Conservation (phyloP, 2,329 filamentous ascomycete species). For the Aspergillus glaucus region DNA sequence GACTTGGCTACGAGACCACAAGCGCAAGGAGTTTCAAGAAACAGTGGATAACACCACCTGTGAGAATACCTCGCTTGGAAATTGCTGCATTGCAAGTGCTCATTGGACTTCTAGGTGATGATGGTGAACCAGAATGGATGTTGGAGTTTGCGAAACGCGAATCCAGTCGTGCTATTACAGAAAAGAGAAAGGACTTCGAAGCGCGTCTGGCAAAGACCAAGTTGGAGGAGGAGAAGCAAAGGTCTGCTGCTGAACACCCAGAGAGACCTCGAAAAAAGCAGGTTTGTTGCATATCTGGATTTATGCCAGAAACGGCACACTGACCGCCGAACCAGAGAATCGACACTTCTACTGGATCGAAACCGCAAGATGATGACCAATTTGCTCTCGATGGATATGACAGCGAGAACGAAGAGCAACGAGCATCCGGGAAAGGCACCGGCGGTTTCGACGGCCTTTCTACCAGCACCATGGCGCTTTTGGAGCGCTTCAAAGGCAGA, state of each 20-base stretch:
- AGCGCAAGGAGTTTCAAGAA: conserved; percentile 55
- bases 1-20: conserved; percentile 84
- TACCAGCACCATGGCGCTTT: conserved; percentile 65
- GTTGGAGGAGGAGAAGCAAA: conserved; percentile 55
- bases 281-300: conserved; percentile 20
- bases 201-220: conserved; percentile 60
- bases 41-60: conserved; percentile 42
- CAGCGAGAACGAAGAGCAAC: conserved; percentile 51
- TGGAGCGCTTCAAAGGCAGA: conserved; percentile 58
- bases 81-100: background rate
- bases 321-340: conserved; percentile 19
- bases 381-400: conserved; percentile 73
- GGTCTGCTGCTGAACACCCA: conserved; percentile 45
- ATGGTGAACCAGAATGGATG: conserved; percentile 80
- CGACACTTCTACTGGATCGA: conserved; percentile 10
- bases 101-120: conserved; percentile 39
- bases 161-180: conserved; percentile 60
- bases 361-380: conserved; percentile 53
- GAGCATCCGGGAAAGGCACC: conserved; percentile 17
- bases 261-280: conserved; percentile 43
- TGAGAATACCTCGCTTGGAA: conserved; percentile 21
- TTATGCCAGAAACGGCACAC: background rate
- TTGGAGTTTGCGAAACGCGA: conserved; percentile 66
- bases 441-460: conserved; percentile 51
- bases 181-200: conserved; percentile 67